Base-by-base conservation (phyloP, 345 rosid species). In the Rhodamnia rubescens region DNA sequence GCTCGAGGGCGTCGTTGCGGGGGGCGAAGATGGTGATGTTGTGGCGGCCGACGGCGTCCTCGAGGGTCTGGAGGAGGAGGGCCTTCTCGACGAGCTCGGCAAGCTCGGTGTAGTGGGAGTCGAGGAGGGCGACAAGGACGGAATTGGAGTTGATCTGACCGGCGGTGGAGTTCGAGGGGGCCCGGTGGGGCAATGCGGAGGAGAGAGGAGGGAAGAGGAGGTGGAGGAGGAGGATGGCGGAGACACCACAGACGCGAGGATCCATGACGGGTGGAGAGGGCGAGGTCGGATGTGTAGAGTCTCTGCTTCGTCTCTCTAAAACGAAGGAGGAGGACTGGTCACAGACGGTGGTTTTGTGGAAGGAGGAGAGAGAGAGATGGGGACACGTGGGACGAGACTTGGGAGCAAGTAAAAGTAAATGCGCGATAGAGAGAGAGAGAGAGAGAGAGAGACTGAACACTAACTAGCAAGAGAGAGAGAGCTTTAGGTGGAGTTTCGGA, bases 1-100 rank as follows among this genome's bases (percentile, higher is more conserved):
- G 96, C 88, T 97, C 98, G 18, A 97, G 86, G 13, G 99, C 99
- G 75, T 96, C 96, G 85, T 97, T 97, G 6, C 89, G 88, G 0
- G 99, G 99, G 3, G 99, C 99, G 75, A 97, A 97, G 89, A 97
- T 95, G 89, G 99, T 97, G 85, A 97, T 88, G 84, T 95, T 95
- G 92, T 97, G 95, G 36, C 85, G 84, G 16, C 95, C 95, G 26
- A 96, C 98, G n/a, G 98, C 98, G 82, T 91, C 94, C 87, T 97
- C 99, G 2, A 97, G 96, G 26, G 94, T 91, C 53, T 94, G 97
- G 24, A 97, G 93, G n/a, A 97, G 98, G 52, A 94, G 94, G 51
- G 98, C 99, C 84, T 97, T 97, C 82, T 97, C 99, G 0, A 95
- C 94, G 5, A 95, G 95, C 84, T 97, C 99, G 4, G 99, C 92